These are phyloP conservation scores for Elongisporangium prolatum DNA, from an alignment of 352 stramenopile genomes.

Conservation along the genomic window DNA sequence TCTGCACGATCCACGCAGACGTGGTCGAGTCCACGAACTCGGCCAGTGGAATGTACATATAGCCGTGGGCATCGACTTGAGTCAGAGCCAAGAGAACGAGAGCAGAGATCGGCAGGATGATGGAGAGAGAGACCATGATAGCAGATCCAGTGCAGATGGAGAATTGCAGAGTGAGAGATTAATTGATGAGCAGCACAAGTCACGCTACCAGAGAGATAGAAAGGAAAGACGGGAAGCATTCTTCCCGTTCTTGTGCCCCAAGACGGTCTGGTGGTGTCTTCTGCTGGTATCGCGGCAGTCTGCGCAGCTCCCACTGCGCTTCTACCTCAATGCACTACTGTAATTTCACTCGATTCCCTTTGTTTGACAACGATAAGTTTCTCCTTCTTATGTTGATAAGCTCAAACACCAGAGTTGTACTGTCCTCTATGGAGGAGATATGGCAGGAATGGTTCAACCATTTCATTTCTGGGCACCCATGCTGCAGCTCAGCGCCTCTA, in stretches of 20 bases:
- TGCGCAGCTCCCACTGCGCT: not conserved
- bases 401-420: too few relatives aligned
- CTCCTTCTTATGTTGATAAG: not conserved
- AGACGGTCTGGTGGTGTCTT: not conserved
- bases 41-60: constrained; percentile 26
- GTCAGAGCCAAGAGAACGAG: constrained; percentile 15
- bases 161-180: not conserved
- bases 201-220: not conserved
- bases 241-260: not conserved
- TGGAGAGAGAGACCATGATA: not conserved
- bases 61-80: constrained; percentile 19
- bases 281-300: not conserved
- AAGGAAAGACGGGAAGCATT: not conserved
- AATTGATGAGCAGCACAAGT: not conserved
- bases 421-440: not conserved
- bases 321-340: not conserved
- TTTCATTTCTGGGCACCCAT: not conserved
- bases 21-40: constrained; percentile 26
- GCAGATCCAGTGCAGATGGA: not conserved
- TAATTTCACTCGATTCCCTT: not conserved
- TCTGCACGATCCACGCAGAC: constrained; percentile 29
- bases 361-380: not conserved
- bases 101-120: constrained; percentile 2
- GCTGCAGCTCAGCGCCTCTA: not conserved
- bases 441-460: not conserved